Percentiles rank a stretch among this genome's conserved stretches.
Conservation (phyloP, 371 early-diverging fungal genomes). For the Lichtheimia hyalospora region DNA sequence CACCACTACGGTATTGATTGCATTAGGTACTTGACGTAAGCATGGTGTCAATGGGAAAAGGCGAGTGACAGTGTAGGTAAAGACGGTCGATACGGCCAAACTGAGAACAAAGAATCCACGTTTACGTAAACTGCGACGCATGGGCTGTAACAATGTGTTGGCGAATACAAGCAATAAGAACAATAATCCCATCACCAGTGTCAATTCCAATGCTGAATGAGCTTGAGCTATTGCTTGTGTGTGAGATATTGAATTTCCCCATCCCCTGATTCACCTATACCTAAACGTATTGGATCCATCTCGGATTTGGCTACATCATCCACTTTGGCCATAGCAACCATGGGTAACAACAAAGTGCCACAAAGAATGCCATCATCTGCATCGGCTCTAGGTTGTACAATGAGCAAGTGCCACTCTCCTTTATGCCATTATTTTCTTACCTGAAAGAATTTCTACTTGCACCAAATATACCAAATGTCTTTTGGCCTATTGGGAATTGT, state of each 20-base stretch:
- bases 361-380: constrained; percentile 51
- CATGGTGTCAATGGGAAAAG: constrained; percentile 22
- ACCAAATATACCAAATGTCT: constrained; percentile 19
- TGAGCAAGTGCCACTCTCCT: neutral
- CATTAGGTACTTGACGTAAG: constrained; percentile 23
- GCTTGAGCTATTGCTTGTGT: constrained; percentile 16
- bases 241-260: neutral
- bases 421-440: constrained; percentile 7
- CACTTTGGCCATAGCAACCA: constrained; percentile 41
- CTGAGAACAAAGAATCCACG: constrained; percentile 38
- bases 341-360: constrained; percentile 38
- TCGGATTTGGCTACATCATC: constrained; percentile 18
- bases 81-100: constrained; percentile 29
- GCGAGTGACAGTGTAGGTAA: constrained; percentile 27
- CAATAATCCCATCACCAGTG: constrained; percentile 33
- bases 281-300: constrained; percentile 15
- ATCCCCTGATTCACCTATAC: constrained; percentile 7
- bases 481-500: no score
- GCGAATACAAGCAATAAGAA: constrained; percentile 24
- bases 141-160: constrained; percentile 31
- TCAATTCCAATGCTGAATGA: constrained; percentile 32
- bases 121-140: constrained; percentile 37
- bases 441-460: constrained; percentile 15
- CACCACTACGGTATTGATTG: constrained; percentile 28
- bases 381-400: constrained; percentile 22